Percentiles rank a stretch among this genome's conserved stretches.
Conservation (phyloP, 177 flowering plant genomes). For the Vitis hybrid region DNA sequence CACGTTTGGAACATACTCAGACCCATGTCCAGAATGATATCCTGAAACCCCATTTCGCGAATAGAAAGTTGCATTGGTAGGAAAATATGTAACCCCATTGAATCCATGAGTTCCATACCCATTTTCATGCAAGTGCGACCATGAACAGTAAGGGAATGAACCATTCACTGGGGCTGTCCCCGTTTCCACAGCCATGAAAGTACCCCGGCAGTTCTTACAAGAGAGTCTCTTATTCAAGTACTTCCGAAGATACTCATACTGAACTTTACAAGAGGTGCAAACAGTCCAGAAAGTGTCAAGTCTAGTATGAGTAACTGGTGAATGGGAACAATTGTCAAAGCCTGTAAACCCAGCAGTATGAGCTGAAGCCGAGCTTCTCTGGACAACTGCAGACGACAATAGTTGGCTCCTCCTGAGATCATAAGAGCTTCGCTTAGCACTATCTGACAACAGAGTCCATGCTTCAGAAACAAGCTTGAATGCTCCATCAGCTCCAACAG, state of each 20-base stretch:
- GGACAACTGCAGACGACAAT: constrained; percentile 22
- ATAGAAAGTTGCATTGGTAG: constrained; percentile 32
- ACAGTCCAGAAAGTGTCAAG: constrained; percentile 77
- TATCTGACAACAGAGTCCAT: constrained; percentile 59
- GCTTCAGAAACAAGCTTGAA: constrained; percentile 81
- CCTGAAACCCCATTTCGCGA: constrained; percentile 47
- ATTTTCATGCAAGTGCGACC: constrained; percentile 40
- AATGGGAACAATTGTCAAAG: constrained; percentile 26
- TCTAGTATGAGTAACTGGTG: constrained; percentile 36
- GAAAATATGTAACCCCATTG: constrained; percentile 44
- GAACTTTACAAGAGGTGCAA: constrained; percentile 73
- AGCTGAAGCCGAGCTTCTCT: constrained; percentile 27
- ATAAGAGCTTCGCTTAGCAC: constrained; percentile 40
- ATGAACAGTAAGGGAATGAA: constrained; percentile 42
- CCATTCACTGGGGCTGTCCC: constrained; percentile 55
- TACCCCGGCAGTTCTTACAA: constrained; percentile 73
- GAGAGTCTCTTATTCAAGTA: constrained; percentile 68
- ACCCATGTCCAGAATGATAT: constrained; percentile 49
- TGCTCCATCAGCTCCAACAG: constrained; percentile 78
- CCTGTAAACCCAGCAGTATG: constrained; percentile 31
- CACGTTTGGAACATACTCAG: constrained; percentile 51
- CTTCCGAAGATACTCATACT: constrained; percentile 79
- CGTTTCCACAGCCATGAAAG: constrained; percentile 68
- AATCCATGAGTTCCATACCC: constrained; percentile 56
- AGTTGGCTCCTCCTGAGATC: constrained; percentile 45